Percentiles rank a stretch among this genome's conserved stretches.
Conservation (phyloP, 2,329 filamentous ascomycete genomes). For the Paecilomyces niveus region DNA sequence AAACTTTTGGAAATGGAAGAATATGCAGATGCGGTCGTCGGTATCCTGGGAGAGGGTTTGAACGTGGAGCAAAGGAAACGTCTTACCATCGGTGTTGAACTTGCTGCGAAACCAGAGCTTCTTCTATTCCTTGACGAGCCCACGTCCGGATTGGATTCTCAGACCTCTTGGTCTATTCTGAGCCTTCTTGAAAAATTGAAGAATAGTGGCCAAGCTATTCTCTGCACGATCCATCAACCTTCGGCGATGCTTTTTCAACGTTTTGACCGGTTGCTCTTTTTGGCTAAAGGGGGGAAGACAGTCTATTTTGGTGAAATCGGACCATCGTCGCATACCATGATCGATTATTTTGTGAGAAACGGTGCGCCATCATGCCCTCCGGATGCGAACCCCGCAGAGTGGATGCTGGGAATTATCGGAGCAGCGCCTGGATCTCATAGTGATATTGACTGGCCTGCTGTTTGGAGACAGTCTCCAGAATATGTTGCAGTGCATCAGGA, state of each 20-base stretch:
- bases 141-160: conserved; percentile 86
- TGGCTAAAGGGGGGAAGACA: conserved; percentile 58
- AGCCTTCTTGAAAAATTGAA: conserved; percentile 84
- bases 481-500: conserved; percentile 49
- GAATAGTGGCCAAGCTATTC: conserved; percentile 80
- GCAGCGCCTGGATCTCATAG: conserved; percentile 58
- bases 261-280: conserved; percentile 60
- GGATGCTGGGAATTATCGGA: conserved; percentile 56
- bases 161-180: conserved; percentile 88
- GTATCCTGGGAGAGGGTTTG: conserved; percentile 75
- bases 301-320: conserved; percentile 66
- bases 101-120: conserved; percentile 83
- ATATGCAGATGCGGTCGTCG: conserved; percentile 84
- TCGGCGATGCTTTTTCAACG: conserved; percentile 90
- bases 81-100: conserved; percentile 90
- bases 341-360: conserved; percentile 58
- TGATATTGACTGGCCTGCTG: conserved; percentile 58
- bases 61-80: conserved; percentile 62
- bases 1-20: conserved; percentile 83
- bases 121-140: conserved; percentile 92
- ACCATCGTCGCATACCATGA: conserved; percentile 49
- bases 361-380: conserved; percentile 54
- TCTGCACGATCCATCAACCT: conserved; percentile 98
- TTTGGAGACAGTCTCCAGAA: conserved; percentile 55
- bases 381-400: conserved; percentile 68